Percentiles rank a stretch among this genome's conserved stretches.
phyloP scores from a whole-genome alignment of 2,329 filamentous ascomycete genomes.

The Emmonsia crescens region DNA sequence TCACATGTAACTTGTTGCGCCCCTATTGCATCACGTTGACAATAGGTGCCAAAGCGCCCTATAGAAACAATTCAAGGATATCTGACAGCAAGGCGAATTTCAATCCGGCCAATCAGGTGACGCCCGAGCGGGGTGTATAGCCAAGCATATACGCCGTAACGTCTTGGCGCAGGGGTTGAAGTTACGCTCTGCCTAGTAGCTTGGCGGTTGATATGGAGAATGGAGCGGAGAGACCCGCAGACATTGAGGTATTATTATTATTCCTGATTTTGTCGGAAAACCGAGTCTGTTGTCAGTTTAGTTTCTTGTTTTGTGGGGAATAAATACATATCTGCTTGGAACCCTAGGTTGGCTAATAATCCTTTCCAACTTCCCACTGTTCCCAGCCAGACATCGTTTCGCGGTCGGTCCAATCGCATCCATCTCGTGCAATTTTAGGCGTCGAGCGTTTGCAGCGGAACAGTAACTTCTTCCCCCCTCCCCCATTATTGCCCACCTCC shows the following conservation, averaged over 20 bases:
- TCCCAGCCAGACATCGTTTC: too few species aligned
- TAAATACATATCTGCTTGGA: too few species aligned
- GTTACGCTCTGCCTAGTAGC: background rate
- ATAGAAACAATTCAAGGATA: background rate
- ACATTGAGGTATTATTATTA: background rate
- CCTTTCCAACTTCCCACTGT: too few species aligned
- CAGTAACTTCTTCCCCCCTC: background rate
- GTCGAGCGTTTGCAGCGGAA: too few species aligned
- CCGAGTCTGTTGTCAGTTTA: too few species aligned
- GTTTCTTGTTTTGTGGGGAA: too few species aligned
- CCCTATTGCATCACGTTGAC: too few species aligned
- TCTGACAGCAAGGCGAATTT: background rate
- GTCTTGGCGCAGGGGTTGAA: background rate
- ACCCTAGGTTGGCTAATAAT: too few species aligned
- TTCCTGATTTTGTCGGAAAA: background rate
- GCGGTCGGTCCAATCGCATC: too few species aligned
- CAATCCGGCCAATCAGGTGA: background rate
- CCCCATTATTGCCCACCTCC: background rate
- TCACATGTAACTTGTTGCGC: too few species aligned
- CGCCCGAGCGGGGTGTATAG: background rate
- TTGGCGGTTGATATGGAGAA: background rate
- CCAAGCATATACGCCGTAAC: background rate
- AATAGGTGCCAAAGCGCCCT: background rate
- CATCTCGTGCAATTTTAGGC: too few species aligned
- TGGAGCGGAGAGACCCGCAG: background rate